Base-by-base conservation (phyloP, 768 basidiomycete species). In the Collybiopsis luxurians region DNA sequence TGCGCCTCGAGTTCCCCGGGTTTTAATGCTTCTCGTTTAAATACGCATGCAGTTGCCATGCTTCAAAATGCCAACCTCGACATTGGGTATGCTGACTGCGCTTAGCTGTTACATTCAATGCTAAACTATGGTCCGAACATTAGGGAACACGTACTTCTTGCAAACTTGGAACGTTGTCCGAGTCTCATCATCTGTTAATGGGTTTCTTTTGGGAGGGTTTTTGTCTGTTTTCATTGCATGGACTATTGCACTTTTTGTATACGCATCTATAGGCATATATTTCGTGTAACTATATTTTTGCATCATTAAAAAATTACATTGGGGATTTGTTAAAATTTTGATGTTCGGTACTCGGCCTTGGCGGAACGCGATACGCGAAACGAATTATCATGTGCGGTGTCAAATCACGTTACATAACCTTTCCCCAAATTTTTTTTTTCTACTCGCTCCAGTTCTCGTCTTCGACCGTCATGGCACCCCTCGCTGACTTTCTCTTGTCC, bases 401-500 rank as follows among this genome's bases (percentile, higher is more conserved):
- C 31, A 34, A 34, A 34, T 49, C 48, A 49, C 48, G 48, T 49
- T 34, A 49, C 31, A 31, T 28, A 31, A 23, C 11, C 48, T 34
- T 49, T 34, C 50, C 50, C 50, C 21, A 51, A 51, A 39, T 21
- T 26, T 51, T 39, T 23, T 51, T 54, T 54, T 21, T 30, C 48
- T 64, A 48, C 53, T 17, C 43, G 53, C 64, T 57, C 60, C 63
- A 62, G 65, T 55, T 62, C 60, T 64, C 36, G 24, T 56, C 63
- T 64, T 60, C 60, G 59, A 61, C 68, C 57, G 61, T 71, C 75
- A 90, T 90, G 89, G 77, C 82, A 68, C 79, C 82, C 59, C 81
- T 92, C 71, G 87, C 90, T 63, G 87, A 90, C 70, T 74, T 88
- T 63, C 77, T 92, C 62, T 74, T 87, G 67, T 71, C 80, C 42